Evolutionary conservation across 2,329 filamentous ascomycete genomes (phyloP).

Genomic region (Tolypocladium album): DNA sequence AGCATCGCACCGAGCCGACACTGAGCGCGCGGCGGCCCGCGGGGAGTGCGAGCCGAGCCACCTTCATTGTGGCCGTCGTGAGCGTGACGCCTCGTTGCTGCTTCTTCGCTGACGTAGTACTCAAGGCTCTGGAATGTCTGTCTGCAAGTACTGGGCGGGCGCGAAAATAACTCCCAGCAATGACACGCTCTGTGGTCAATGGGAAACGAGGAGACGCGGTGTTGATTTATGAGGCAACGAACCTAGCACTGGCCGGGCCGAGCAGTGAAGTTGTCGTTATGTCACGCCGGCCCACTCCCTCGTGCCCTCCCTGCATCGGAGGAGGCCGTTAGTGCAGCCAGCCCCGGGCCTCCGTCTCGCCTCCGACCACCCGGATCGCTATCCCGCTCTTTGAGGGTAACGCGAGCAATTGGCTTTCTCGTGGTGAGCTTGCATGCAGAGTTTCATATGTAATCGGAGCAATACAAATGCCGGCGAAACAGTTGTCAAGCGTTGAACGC

Average conservation of each 20-base stretch:
- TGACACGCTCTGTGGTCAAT: background rate
- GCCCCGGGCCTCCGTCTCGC: background rate
- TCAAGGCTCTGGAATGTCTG: background rate
- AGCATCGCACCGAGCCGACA: background rate
- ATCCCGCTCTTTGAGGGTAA: background rate
- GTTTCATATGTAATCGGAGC: background rate
- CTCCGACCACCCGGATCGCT: background rate
- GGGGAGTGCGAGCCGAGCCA: slow-evolving; percentile 2
- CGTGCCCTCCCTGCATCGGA: background rate
- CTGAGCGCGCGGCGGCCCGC: background rate
- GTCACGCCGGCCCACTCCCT: background rate
- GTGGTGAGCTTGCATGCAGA: background rate
- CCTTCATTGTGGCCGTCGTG: slow-evolving; percentile 1
- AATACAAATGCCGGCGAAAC: background rate
- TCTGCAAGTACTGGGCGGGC: background rate
- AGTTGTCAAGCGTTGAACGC: background rate
- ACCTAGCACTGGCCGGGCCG: background rate
- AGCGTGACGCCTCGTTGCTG: background rate
- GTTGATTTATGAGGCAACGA: background rate
- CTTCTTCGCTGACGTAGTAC: background rate
- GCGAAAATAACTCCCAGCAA: background rate
- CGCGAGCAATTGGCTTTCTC: too few species aligned
- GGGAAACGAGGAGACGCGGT: background rate
- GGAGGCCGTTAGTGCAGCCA: background rate
- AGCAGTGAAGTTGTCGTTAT: background rate